Base-by-base conservation (phyloP, 1,139 yeast species). In the Diutina ranongensis region DNA sequence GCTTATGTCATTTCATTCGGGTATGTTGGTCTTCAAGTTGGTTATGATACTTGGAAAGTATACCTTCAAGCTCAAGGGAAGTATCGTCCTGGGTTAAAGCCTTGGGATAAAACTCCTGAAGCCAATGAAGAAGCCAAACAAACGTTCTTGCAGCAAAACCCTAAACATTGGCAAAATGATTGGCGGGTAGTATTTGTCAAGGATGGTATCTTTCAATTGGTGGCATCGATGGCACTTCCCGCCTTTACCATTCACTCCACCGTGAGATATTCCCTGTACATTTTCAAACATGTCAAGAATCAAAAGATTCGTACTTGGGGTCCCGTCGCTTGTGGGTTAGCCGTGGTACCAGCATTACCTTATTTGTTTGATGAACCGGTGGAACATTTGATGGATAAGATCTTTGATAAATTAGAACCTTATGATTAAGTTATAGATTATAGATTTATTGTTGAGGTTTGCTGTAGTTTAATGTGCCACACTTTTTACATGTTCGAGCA, bases 161-260 rank as follows among this genome's bases (percentile, higher is more conserved):
- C 31, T 55, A 56, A 16, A 76, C 77, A 2, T 8, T 68, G 63
- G 56, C 55, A 55, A 8, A 52, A 54, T 8, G 88, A 82, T 57
- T 84, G 89, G 88, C 71, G 74, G 54, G 52, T 79, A 46, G 76
- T 71, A 4, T 83, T 77, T 9, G 57, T 81, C 45, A 81, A 85
- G 59, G 72, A 94, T 58, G 89, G 85, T 5, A 57, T 84, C 36
- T 85, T 85, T 67, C 95, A 85, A 61, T 72, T 84, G 52, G 67
- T 85, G 52, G 95, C 94, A 2, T 79, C 87, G 36, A 85, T 85
- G 94, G 94, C 86, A 12, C 70, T 85, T 46, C 94, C 94, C 3
- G 94, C 94, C 1, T 79, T 84, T 59, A 85, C 95, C 4, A 85
- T 85, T 55, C 95, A 85, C 60, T 72, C 83, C 10, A 73, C 87